These are phyloP conservation scores for Agarophyton chilense DNA, from an alignment of 23 red algal species.

Conservation along the genomic window DNA sequence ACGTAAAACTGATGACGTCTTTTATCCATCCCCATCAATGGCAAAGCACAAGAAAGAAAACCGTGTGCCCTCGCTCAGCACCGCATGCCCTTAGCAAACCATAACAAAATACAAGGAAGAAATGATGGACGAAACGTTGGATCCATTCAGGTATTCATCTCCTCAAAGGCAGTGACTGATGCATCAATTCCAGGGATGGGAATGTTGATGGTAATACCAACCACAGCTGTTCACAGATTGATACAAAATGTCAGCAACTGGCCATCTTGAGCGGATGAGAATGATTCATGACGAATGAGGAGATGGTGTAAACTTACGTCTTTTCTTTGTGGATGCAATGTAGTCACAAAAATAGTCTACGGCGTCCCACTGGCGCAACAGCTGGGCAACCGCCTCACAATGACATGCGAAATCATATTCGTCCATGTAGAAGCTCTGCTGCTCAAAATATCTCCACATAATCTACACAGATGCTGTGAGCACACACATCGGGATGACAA, in stretches of 20 bases:
- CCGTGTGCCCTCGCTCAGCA: no score
- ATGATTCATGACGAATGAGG: neutral
- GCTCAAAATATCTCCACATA: conserved; percentile 78
- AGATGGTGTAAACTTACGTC: conserved; percentile 24
- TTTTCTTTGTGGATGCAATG: conserved; percentile 63
- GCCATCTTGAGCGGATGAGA: no score
- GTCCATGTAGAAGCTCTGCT: conserved; percentile 79
- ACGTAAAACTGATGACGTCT: no score
- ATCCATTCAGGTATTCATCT: neutral
- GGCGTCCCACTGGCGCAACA: conserved; percentile 46
- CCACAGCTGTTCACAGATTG: conserved; percentile 15
- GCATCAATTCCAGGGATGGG: conserved; percentile 62
- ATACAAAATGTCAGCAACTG: neutral
- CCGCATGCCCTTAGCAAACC: no score
- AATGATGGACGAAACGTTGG: no score
- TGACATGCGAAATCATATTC: conserved; percentile 58
- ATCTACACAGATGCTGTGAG: conserved; percentile 14
- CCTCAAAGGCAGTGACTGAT: conserved; percentile 7
- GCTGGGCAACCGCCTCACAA: conserved; percentile 59
- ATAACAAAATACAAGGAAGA: no score
- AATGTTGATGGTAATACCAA: conserved; percentile 73
- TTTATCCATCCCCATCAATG: no score
- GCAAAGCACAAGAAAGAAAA: no score
- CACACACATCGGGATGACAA: neutral
- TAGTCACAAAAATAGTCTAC: conserved; percentile 76